Evolutionary conservation across 495 filamentous ascomycete genomes (phyloP).

Genomic region (Geoglossum glabrum): DNA sequence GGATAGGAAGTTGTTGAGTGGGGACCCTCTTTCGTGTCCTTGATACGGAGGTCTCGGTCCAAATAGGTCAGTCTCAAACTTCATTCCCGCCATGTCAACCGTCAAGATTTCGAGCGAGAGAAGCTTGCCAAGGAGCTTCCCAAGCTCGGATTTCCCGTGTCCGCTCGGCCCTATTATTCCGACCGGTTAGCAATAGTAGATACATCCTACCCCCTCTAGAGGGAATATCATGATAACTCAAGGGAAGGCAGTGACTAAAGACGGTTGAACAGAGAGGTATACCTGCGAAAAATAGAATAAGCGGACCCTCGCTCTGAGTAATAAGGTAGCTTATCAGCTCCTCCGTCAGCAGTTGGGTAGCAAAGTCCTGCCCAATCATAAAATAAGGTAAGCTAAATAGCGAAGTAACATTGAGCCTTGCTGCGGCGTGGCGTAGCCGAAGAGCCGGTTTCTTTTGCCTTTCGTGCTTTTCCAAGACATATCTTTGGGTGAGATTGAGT

Average conservation of each 20-base stretch:
- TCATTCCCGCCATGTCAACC: conserved; percentile 26
- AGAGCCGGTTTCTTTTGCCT: neutral
- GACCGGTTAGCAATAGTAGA: no score
- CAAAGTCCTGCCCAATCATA: neutral
- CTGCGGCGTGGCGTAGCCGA: neutral
- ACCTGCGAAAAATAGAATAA: neutral
- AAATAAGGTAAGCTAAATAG: neutral
- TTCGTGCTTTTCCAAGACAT: neutral
- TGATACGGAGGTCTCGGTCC: neutral
- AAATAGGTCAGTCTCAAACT: conserved; percentile 24
- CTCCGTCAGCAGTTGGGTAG: neutral
- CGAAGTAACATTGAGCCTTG: conserved; percentile 4
- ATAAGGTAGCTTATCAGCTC: conserved; percentile 12
- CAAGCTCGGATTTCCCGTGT: conserved; percentile 33
- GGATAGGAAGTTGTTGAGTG: neutral
- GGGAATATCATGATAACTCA: no score
- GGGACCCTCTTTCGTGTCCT: neutral
- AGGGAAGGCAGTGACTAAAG: no score
- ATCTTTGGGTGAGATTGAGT: conserved; percentile 24
- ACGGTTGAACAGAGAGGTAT: neutral
- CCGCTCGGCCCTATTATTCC: conserved; percentile 30
- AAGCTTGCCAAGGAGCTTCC: conserved; percentile 21
- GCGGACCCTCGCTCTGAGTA: conserved; percentile 9
- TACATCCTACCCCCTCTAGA: no score
- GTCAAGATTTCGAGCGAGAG: conserved; percentile 21